Conservation (phyloP, 257 asterid genomes). For the Jaltomata sinuosa region DNA sequence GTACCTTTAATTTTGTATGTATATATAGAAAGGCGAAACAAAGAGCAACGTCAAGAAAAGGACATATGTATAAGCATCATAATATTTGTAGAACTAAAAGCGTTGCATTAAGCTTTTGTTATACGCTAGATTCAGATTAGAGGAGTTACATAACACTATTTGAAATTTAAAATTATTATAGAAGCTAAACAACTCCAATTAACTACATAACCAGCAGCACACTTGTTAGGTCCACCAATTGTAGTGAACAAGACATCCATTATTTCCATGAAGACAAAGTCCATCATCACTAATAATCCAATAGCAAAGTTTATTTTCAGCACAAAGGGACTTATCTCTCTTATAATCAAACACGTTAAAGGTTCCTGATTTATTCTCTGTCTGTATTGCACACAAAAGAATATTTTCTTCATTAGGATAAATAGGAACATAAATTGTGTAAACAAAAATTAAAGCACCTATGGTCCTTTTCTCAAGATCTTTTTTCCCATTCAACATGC, state of each 20-base stretch:
- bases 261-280: not conserved
- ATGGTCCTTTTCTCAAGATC: not conserved
- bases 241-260: not conserved
- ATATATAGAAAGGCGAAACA: not conserved
- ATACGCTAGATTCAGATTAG: fast-evolving
- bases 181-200: not conserved
- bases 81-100: not conserved
- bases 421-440: not conserved
- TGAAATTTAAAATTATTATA: not conserved
- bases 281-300: not conserved
- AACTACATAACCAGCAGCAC: not conserved
- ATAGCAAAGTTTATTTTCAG: not conserved
- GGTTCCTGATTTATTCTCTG: not conserved
- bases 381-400: not conserved
- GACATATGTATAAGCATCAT: not conserved
- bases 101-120: not conserved
- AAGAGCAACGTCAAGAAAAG: not conserved
- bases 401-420: not conserved
- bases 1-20: no score
- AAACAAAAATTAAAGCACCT: not conserved
- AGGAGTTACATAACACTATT: not conserved
- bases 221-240: not conserved
- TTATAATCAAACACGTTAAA: not conserved
- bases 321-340: not conserved
- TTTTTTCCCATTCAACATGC: not conserved